Evolutionary conservation across 805 yeast species (phyloP).

Genomic region (Pichia scutulata): DNA sequence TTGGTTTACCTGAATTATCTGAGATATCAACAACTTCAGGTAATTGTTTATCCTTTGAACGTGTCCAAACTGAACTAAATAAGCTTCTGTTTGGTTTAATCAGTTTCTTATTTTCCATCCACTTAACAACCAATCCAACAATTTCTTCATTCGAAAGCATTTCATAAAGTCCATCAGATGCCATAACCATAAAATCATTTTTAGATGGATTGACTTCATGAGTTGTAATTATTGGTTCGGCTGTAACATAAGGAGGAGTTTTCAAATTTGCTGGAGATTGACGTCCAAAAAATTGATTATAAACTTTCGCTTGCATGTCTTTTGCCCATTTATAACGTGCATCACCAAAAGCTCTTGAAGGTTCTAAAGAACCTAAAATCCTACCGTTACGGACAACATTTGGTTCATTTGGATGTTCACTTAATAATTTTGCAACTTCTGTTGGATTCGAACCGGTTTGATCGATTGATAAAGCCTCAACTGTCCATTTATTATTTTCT

Average conservation of each 20-base stretch:
- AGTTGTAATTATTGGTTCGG: constrained; percentile 86
- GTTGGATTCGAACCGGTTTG: constrained; percentile 90
- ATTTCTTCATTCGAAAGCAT: constrained; percentile 88
- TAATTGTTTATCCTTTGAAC: constrained; percentile 33
- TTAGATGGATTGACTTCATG: constrained; percentile 62
- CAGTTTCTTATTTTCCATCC: constrained; percentile 77
- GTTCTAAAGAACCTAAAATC: constrained; percentile 87
- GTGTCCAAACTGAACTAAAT: constrained; percentile 32
- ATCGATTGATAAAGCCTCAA: constrained; percentile 76
- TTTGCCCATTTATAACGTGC: constrained; percentile 82
- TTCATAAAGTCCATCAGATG: constrained; percentile 91
- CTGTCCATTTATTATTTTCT: constrained; percentile 68
- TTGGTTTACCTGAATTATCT: constrained; percentile 48
- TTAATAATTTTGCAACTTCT: constrained; percentile 73
- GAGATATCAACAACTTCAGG: constrained; percentile 62
- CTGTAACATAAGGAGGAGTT: constrained; percentile 97
- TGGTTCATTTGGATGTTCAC: constrained; percentile 90
- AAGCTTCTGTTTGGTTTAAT: constrained; percentile 42
- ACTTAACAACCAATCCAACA: constrained; percentile 82
- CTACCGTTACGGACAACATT: constrained; percentile 80
- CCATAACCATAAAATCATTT: constrained; percentile 84
- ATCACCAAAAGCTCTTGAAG: constrained; percentile 95
- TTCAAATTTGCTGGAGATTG: constrained; percentile 61
- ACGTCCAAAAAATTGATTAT: constrained; percentile 76
- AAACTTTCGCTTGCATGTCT: constrained; percentile 64